Percentiles rank a stretch among this genome's conserved stretches.
These are phyloP conservation scores for Backusella liffmaniae DNA, from an alignment of 192 early-diverging fungal species.

Conservation along the genomic window DNA sequence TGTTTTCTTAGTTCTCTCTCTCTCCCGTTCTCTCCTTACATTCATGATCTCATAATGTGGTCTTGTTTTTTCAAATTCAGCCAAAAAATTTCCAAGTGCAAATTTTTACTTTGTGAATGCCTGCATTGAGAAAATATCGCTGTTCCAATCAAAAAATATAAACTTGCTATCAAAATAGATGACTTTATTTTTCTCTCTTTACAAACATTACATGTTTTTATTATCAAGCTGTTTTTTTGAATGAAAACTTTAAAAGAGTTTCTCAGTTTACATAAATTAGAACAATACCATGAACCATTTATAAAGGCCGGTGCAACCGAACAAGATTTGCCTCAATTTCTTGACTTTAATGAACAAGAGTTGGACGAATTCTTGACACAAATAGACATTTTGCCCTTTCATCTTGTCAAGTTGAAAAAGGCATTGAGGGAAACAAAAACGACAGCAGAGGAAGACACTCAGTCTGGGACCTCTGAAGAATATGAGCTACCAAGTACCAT, in stretches of 20 bases:
- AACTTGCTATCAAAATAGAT: not conserved
- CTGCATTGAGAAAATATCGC: not conserved
- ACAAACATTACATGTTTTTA: not conserved
- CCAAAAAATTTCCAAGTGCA: not conserved
- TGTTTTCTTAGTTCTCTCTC: not conserved
- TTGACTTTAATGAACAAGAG: conserved; percentile 53
- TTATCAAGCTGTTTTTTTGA: not conserved
- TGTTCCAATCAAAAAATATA: conserved; percentile 3
- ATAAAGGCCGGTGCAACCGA: conserved; percentile 50
- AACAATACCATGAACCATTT: conserved; percentile 45
- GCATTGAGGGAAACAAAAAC: conserved; percentile 42
- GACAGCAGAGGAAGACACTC: conserved; percentile 22
- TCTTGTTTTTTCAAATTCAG: not conserved
- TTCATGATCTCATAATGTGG: not conserved
- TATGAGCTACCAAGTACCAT: not conserved
- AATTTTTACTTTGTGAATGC: not conserved
- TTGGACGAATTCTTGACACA: conserved; percentile 45
- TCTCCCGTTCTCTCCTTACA: not conserved
- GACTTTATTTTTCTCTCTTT: not conserved
- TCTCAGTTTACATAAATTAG: conserved; percentile 47
- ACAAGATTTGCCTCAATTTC: conserved; percentile 44
- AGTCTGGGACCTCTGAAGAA: not conserved
- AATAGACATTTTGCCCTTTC: conserved; percentile 52
- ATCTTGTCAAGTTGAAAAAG: conserved; percentile 49
- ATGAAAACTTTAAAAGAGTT: conserved; percentile 45